Base-by-base conservation (phyloP, 2,329 filamentous ascomycete genomes). In the Emmonsiellopsis sp. region DNA sequence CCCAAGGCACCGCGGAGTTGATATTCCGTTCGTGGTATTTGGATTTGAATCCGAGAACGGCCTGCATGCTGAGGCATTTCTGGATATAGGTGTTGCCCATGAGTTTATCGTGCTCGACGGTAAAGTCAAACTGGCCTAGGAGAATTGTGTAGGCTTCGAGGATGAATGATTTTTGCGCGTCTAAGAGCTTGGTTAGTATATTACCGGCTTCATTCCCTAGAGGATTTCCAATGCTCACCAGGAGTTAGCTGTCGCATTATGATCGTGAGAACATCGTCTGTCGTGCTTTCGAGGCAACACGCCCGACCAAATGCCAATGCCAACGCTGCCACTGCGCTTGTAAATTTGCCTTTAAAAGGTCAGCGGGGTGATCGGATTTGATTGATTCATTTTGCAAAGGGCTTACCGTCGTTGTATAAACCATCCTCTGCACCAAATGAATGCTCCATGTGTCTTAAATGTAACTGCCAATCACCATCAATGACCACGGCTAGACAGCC, bases 111-210 rank as follows among this genome's bases (percentile, higher is more conserved):
- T 86, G 81, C 56, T 95, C 88, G 48, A 87, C 80, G 0, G 88
- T 86, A 64, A 91, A 94, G 70, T 97, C 92, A 47, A 91, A 81
- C 49, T 84, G 82, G 33, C 88, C 77, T 57, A 84, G 85, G 50
- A 91, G 73, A 54, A 87, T 81, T 42, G 81, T 77, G 51, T 88
- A 83, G 10, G 90, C 74, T 58, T 87, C 84, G 42, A 75, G 77
- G 51, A 87, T 73, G 75, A 84, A 83, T 54, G 83, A 76, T 42
- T 77, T 75, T 51, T 82, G 73, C 58, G 86, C 82, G 49, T 78
- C 80, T 84, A 61, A 52, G 52, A 11, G 57, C 55, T 49, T 44
- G 52, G 53, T 40, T 52, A 44, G 36, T 48, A 50, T 14, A 45
- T 40, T 32, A n/a, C 11, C 34, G 31, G 31, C 14, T 33, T 21